These are phyloP conservation scores for Gliomastix tumulicola DNA, from an alignment of 2,329 filamentous ascomycete species.

Conservation along the genomic window DNA sequence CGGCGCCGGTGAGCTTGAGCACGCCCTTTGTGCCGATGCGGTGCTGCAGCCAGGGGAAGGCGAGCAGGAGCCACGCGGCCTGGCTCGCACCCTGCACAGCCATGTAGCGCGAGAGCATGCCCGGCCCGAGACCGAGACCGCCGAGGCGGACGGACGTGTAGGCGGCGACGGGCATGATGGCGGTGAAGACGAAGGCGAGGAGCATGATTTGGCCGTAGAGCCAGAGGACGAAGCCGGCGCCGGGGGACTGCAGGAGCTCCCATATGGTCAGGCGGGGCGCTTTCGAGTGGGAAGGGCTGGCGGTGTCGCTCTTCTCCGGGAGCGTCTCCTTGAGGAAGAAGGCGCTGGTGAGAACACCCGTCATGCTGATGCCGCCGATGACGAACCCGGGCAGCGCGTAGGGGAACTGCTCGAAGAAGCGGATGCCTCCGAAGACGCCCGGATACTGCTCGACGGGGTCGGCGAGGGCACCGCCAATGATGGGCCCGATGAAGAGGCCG, in stretches of 20 bases:
- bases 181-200: conserved; percentile 65
- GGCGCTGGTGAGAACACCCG: conserved; percentile 40
- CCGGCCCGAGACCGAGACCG: conserved; percentile 55
- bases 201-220: conserved; percentile 61
- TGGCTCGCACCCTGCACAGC: conserved; percentile 58
- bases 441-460: conserved; percentile 61
- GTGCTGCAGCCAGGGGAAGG: conserved; percentile 62
- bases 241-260: conserved; percentile 51
- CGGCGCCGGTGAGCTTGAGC: conserved; percentile 43
- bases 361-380: conserved; percentile 47
- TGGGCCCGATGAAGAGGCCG: conserved; percentile 65
- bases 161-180: conserved; percentile 61
- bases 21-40: conserved; percentile 61
- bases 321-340: conserved; percentile 61
- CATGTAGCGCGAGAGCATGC: conserved; percentile 62
- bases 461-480: conserved; percentile 63
- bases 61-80: conserved; percentile 62
- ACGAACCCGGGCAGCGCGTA: conserved; percentile 50
- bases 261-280: conserved; percentile 13
- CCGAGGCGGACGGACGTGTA: conserved; percentile 57
- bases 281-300: neutral
- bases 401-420: conserved; percentile 41
- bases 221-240: conserved; percentile 59
- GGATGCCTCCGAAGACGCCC: conserved; percentile 34
- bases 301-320: neutral